Evolutionary conservation across 2,329 filamentous ascomycete species (phyloP).

Genomic region (Ascochyta rabiei): DNA sequence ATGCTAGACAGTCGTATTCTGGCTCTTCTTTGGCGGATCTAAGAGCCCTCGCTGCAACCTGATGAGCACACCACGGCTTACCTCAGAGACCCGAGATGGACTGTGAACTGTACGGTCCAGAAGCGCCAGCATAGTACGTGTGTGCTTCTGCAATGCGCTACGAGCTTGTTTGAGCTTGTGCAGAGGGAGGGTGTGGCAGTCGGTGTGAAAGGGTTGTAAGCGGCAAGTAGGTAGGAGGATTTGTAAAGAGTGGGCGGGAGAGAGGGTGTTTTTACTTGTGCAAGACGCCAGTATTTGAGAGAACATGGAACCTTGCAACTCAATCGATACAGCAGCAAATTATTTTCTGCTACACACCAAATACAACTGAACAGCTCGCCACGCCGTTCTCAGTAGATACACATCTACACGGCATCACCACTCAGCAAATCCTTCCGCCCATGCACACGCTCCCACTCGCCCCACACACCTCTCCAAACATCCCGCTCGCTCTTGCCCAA

Average conservation of each 20-base stretch:
- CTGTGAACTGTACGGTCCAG: background rate
- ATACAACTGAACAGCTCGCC: too few relatives aligned
- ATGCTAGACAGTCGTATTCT: background rate
- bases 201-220: too few relatives aligned
- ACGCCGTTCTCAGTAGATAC: too few relatives aligned
- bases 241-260: too few relatives aligned
- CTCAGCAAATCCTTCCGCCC: constrained; percentile 26
- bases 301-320: too few relatives aligned
- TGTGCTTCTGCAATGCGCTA: background rate
- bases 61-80: background rate
- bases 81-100: background rate
- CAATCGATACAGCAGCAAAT: too few relatives aligned
- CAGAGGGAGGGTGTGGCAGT: too few relatives aligned
- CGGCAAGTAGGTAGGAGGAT: too few relatives aligned
- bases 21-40: background rate
- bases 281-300: too few relatives aligned
- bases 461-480: constrained; percentile 47
- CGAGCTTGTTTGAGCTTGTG: too few relatives aligned
- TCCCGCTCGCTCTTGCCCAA: constrained; percentile 40
- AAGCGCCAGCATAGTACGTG: background rate
- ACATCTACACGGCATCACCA: background rate
- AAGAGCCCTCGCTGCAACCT: background rate
- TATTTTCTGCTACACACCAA: too few relatives aligned
- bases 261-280: too few relatives aligned
- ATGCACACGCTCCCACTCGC: constrained; percentile 42